Percentiles rank a stretch among this genome's conserved stretches.
Conservation (phyloP, 495 filamentous ascomycete species). For the Penicillium angulare region DNA sequence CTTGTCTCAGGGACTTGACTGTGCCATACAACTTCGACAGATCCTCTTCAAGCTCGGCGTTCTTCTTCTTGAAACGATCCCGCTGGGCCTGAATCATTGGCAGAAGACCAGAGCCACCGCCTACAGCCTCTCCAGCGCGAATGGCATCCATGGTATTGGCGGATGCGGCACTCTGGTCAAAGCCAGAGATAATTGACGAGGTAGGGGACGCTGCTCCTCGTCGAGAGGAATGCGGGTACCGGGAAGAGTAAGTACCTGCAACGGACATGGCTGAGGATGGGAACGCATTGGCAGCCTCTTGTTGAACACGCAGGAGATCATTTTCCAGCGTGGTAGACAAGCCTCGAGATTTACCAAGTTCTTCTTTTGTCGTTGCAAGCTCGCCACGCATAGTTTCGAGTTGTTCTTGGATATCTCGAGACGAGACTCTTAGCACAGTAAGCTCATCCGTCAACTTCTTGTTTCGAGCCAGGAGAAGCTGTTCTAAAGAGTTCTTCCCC, state of each 20-base stretch:
- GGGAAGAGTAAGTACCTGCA: slow-evolving; percentile 85
- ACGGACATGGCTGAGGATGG: slow-evolving; percentile 86
- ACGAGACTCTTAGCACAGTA: slow-evolving; percentile 87
- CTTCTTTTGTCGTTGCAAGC: slow-evolving; percentile 76
- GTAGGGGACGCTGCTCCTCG: slow-evolving; percentile 80
- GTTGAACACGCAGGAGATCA: slow-evolving; percentile 83
- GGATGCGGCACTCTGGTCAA: slow-evolving; percentile 59
- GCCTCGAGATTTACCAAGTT: slow-evolving; percentile 80
- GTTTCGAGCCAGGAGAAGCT: slow-evolving; percentile 86
- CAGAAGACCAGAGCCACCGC: slow-evolving; percentile 85
- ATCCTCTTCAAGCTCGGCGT: slow-evolving; percentile 86
- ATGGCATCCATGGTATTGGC: slow-evolving; percentile 55
- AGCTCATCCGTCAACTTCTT: slow-evolving; percentile 95
- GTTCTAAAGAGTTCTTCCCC: slow-evolving; percentile 77
- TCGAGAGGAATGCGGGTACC: slow-evolving; percentile 74
- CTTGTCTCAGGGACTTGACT: slow-evolving; percentile 83
- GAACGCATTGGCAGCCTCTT: slow-evolving; percentile 78
- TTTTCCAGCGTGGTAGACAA: slow-evolving; percentile 89
- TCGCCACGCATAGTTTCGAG: slow-evolving; percentile 80
- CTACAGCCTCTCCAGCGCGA: slow-evolving; percentile 67
- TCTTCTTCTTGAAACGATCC: slow-evolving; percentile 97
- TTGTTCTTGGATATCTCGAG: slow-evolving; percentile 82
- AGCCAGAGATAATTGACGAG: slow-evolving; percentile 95
- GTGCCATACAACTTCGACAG: slow-evolving; percentile 77
- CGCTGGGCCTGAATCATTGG: slow-evolving; percentile 98